These are phyloP conservation scores for Euphorbia peplus DNA, from an alignment of 345 rosid genomes.

Conservation along the genomic window DNA sequence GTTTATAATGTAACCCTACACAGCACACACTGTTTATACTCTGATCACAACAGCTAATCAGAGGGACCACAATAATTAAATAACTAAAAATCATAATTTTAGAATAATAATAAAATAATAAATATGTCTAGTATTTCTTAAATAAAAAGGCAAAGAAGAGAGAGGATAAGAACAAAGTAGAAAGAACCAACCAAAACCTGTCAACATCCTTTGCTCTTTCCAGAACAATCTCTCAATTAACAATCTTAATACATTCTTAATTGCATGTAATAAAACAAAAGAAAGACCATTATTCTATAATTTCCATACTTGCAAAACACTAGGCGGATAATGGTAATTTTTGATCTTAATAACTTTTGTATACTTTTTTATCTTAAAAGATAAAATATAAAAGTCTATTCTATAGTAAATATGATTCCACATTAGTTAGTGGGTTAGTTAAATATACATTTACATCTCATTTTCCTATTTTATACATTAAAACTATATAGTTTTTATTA, in stretches of 20 bases:
- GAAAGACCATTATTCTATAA: too few relatives aligned
- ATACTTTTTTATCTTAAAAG: too few relatives aligned
- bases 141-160: not conserved
- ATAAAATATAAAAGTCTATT: too few relatives aligned
- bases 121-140: not conserved
- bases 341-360: too few relatives aligned
- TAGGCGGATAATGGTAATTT: too few relatives aligned
- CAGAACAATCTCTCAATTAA: conserved; percentile 25
- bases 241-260: not conserved
- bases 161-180: conserved; percentile 28
- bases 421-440: too few relatives aligned
- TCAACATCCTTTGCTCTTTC: conserved; percentile 35
- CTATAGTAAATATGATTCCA: too few relatives aligned
- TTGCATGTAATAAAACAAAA: not conserved
- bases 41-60: conserved; percentile 21
- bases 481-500: too few relatives aligned
- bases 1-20: not conserved
- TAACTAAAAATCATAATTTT: not conserved
- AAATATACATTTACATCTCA: too few relatives aligned
- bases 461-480: not conserved
- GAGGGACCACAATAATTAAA: not conserved
- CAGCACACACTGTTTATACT: conserved; percentile 11
- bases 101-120: not conserved
- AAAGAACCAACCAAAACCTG: conserved; percentile 18
- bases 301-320: not conserved